phyloP scores from a whole-genome alignment of 352 stramenopile genomes.

The Pythium guiyangense region DNA sequence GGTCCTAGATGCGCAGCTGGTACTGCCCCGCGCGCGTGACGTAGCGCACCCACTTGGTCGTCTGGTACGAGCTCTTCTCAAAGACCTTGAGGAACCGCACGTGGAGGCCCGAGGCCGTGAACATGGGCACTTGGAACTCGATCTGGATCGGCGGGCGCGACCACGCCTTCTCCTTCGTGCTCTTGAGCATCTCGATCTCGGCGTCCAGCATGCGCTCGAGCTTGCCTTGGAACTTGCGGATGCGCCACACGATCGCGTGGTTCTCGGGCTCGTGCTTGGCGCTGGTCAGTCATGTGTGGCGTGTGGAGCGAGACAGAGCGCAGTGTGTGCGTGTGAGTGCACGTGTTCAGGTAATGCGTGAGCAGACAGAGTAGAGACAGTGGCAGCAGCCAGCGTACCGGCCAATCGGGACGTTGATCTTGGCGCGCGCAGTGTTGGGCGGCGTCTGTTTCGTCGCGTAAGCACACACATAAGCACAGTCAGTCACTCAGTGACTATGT shows the following conservation, averaged over 20 bases:
- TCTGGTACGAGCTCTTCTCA: slow-evolving; percentile 98
- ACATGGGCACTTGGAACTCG: slow-evolving; percentile 99
- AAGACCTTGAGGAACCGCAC: slow-evolving; percentile 98
- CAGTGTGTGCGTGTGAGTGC: background rate
- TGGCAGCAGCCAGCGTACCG: slow-evolving; percentile 19
- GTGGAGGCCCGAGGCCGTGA: slow-evolving; percentile 96
- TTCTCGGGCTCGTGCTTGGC: slow-evolving; percentile 98
- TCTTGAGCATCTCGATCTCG: slow-evolving; percentile 97
- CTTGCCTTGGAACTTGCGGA: slow-evolving; percentile 96
- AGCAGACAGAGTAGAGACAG: background rate
- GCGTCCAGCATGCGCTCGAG: slow-evolving; percentile 93
- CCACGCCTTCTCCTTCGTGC: slow-evolving; percentile 95
- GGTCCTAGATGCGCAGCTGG: slow-evolving; percentile 93
- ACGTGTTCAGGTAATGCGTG: background rate
- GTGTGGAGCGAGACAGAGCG: background rate
- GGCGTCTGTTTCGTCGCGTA: slow-evolving; percentile 37
- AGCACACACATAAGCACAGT: background rate
- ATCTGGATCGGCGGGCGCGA: slow-evolving; percentile 95
- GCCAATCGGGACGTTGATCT: slow-evolving; percentile 94
- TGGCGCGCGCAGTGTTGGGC: slow-evolving; percentile 95
- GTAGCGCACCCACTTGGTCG: slow-evolving; percentile 98
- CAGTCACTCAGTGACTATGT: background rate
- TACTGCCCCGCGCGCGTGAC: slow-evolving; percentile 97
- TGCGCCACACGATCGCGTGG: slow-evolving; percentile 97
- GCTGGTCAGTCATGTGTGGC: slow-evolving; percentile 17